Percentiles rank a stretch among this genome's conserved stretches.
Conservation (phyloP, 1,284 basidiomycete species). For the Ustanciosporium gigantosporum region DNA sequence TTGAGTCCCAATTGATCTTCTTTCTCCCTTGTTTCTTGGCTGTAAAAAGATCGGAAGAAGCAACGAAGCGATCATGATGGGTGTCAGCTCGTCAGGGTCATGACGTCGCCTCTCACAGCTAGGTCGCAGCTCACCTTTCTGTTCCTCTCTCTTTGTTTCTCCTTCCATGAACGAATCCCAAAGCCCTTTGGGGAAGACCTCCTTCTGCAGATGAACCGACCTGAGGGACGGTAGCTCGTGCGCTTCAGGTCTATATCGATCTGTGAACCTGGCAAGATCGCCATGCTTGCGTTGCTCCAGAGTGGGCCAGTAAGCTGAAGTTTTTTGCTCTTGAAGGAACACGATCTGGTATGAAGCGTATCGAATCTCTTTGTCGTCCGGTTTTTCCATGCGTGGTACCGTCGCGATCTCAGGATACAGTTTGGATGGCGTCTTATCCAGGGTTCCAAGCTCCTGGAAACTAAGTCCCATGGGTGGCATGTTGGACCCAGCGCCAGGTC, state of each 20-base stretch:
- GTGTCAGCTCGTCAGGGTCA: too few species aligned
- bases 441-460: slow-evolving; percentile 34
- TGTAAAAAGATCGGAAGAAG: neutral
- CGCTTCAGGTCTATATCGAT: slow-evolving; percentile 48
- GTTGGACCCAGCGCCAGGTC: slow-evolving; percentile 22
- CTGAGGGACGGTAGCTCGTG: slow-evolving; percentile 42
- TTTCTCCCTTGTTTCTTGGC: slow-evolving; percentile 29
- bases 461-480: slow-evolving; percentile 36
- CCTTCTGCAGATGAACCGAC: slow-evolving; percentile 45
- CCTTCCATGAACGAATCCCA: slow-evolving; percentile 56
- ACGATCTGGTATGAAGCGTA: slow-evolving; percentile 43
- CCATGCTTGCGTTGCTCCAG: slow-evolving; percentile 34
- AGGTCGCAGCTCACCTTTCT: slow-evolving; percentile 17
- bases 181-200: slow-evolving; percentile 52
- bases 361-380: slow-evolving; percentile 33
- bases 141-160: slow-evolving; percentile 42
- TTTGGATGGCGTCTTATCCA: slow-evolving; percentile 45
- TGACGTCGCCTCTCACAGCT: too few species aligned
- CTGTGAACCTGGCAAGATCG: slow-evolving; percentile 50
- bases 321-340: slow-evolving; percentile 41
- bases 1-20: slow-evolving; percentile 51
- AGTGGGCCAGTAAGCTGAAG: slow-evolving; percentile 38
- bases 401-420: slow-evolving; percentile 34
- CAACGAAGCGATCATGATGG: too few species aligned
- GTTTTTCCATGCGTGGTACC: slow-evolving; percentile 27